A percentile compares a stretch with the other conserved stretches of the same genome.
phyloP scores from a whole-genome alignment of 2,329 filamentous ascomycete species.

The Diaporthe sp. region DNA sequence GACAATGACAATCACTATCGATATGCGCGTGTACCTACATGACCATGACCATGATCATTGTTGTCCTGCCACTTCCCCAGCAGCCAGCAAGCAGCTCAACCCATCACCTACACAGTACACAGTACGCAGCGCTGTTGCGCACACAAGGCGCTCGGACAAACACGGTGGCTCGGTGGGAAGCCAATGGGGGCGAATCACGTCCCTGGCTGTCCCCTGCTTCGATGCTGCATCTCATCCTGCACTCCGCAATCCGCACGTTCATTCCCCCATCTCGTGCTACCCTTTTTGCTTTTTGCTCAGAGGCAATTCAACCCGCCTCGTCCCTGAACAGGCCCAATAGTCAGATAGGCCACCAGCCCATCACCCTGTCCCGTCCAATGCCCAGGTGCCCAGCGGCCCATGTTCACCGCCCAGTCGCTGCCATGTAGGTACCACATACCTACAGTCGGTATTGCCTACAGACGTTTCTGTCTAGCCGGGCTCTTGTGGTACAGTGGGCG shows the following conservation, averaged over 20 bases:
- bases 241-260: constrained; percentile 29
- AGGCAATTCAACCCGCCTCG: constrained; percentile 16
- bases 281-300: constrained; percentile 23
- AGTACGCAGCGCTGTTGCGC: neutral
- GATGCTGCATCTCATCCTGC: constrained; percentile 7
- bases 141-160: constrained; percentile 3
- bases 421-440: neutral
- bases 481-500: neutral
- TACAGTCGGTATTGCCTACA: neutral
- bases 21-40: neutral
- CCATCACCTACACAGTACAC: neutral
- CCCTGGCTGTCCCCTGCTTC: constrained; percentile 2
- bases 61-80: neutral
- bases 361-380: neutral
- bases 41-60: neutral
- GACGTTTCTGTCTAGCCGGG: neutral
- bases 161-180: neutral
- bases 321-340: neutral
- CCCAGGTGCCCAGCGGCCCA: constrained; percentile 16
- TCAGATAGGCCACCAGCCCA: neutral
- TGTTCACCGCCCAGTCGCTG: constrained; percentile 17
- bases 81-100: neutral
- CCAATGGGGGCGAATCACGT: constrained; percentile 21
- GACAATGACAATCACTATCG: neutral
- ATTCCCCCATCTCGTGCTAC: constrained; percentile 21